These are phyloP conservation scores for Aspergillus baeticus DNA, from an alignment of 495 filamentous ascomycete genomes.

Conservation along the genomic window DNA sequence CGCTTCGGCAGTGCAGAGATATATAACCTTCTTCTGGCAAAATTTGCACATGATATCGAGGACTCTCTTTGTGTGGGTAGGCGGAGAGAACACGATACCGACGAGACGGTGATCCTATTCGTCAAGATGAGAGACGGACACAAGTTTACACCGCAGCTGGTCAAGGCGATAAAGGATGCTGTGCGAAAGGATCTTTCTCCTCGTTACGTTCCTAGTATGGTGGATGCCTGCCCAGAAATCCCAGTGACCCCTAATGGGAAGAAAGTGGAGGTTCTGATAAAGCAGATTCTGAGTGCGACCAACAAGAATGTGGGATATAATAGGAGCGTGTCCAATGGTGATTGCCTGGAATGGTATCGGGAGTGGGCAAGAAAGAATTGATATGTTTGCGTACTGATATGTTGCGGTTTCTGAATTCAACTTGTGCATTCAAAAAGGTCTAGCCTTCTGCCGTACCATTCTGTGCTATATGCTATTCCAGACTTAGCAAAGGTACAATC, in stretches of 20 bases:
- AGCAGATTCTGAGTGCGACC: conserved; percentile 55
- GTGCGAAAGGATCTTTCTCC: conserved; percentile 64
- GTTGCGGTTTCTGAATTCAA: too few species aligned
- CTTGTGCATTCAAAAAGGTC: too few species aligned
- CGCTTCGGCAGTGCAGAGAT: conserved; percentile 78
- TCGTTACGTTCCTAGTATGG: conserved; percentile 72
- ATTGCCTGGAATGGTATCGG: too few species aligned
- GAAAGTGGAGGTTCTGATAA: conserved; percentile 81
- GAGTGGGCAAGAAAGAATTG: too few species aligned
- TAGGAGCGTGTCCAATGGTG: too few species aligned
- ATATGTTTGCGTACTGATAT: too few species aligned
- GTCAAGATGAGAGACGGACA: conserved; percentile 64
- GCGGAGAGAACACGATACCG: conserved; percentile 57
- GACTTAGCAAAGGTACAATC: too few species aligned
- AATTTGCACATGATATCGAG: conserved; percentile 56
- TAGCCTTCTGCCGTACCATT: too few species aligned
- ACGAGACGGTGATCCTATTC: conserved; percentile 77
- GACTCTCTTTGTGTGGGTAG: conserved; percentile 77
- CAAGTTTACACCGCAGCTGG: conserved; percentile 54
- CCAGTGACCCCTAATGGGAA: conserved; percentile 82
- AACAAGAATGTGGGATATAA: too few species aligned
- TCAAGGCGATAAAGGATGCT: conserved; percentile 56
- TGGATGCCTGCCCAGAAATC: conserved; percentile 78
- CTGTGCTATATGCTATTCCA: too few species aligned
- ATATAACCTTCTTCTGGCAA: conserved; percentile 66